phyloP scores from a whole-genome alignment of 2,329 filamentous ascomycete genomes.

The Ophiocordyceps unilateralis region DNA sequence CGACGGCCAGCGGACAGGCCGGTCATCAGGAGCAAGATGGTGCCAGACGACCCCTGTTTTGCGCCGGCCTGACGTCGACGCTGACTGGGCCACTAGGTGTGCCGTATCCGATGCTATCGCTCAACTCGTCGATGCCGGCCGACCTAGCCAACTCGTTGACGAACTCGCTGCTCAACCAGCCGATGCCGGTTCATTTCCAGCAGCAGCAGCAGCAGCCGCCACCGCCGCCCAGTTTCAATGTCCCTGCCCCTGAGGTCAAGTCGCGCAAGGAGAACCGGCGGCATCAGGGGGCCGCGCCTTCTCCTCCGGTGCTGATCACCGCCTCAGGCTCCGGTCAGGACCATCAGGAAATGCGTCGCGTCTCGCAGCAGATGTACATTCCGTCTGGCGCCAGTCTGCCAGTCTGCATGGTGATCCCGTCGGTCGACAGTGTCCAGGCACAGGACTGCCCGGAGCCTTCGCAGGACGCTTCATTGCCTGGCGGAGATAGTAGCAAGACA shows the following conservation, averaged over 20 bases:
- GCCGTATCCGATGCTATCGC: slow-evolving; percentile 6
- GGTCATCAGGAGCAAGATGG: slow-evolving; percentile 5
- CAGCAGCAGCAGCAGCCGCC: neutral
- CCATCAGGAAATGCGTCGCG: slow-evolving; percentile 19
- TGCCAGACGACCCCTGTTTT: neutral
- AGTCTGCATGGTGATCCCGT: slow-evolving; percentile 4
- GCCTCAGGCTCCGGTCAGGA: slow-evolving; percentile 5
- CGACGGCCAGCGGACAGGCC: slow-evolving; percentile 11
- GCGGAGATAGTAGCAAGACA: neutral
- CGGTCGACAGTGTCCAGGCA: slow-evolving; percentile 4
- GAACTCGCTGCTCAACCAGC: slow-evolving; percentile 30
- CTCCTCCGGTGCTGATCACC: slow-evolving; percentile 6
- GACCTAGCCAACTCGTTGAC: slow-evolving; percentile 26
- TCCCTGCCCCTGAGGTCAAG: slow-evolving; percentile 19
- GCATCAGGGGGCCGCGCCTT: slow-evolving; percentile 4
- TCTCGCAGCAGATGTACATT: slow-evolving; percentile 21
- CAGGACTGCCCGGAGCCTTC: neutral
- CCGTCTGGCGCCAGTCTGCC: slow-evolving; percentile 8
- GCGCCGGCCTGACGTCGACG: neutral
- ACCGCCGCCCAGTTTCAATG: slow-evolving; percentile 9
- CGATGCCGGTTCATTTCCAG: slow-evolving; percentile 19
- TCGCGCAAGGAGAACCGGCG: slow-evolving; percentile 26
- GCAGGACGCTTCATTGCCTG: slow-evolving; percentile 3
- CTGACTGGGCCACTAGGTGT: slow-evolving; percentile 3
- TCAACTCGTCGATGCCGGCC: slow-evolving; percentile 7